Conservation (phyloP, 441 rosid species). For the Populus hybrid region DNA sequence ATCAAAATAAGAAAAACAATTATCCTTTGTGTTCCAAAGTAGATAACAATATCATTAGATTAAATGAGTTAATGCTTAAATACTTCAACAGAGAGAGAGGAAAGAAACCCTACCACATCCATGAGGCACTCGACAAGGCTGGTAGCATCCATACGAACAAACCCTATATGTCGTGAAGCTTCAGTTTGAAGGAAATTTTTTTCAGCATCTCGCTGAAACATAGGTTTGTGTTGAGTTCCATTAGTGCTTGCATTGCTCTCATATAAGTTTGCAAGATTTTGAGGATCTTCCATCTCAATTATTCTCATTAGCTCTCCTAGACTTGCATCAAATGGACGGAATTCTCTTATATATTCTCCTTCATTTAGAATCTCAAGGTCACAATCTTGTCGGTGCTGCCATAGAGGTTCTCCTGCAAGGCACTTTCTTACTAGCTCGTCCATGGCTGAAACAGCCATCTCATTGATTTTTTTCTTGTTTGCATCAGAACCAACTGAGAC, state of each 20-base stretch:
- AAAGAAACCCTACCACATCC: conserved; percentile 35
- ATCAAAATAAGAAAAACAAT: background rate
- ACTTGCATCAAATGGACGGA: conserved; percentile 20
- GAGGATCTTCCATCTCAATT: conserved; percentile 23
- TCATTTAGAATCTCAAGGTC: conserved; percentile 29
- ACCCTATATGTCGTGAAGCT: conserved; percentile 34
- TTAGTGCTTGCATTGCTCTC: background rate
- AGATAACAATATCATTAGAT: background rate
- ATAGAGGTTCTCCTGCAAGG: conserved; percentile 30
- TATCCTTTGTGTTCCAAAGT: background rate
- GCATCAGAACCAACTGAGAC: conserved; percentile 32
- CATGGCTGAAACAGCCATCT: conserved; percentile 33
- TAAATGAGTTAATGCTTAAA: background rate
- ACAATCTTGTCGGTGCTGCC: conserved; percentile 16
- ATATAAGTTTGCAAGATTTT: conserved; percentile 6
- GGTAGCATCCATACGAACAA: conserved; percentile 20
- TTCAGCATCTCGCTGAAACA: background rate
- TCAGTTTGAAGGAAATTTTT: conserved; percentile 20
- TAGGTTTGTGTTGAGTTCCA: background rate
- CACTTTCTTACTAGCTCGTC: conserved; percentile 35
- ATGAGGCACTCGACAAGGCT: conserved; percentile 40
- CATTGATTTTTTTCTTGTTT: conserved; percentile 24
- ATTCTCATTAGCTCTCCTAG: conserved; percentile 29
- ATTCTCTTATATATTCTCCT: conserved; percentile 29
- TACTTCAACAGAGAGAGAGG: background rate